phyloP scores from a whole-genome alignment of 1,284 basidiomycete genomes.

The Phlebopus sp. region DNA sequence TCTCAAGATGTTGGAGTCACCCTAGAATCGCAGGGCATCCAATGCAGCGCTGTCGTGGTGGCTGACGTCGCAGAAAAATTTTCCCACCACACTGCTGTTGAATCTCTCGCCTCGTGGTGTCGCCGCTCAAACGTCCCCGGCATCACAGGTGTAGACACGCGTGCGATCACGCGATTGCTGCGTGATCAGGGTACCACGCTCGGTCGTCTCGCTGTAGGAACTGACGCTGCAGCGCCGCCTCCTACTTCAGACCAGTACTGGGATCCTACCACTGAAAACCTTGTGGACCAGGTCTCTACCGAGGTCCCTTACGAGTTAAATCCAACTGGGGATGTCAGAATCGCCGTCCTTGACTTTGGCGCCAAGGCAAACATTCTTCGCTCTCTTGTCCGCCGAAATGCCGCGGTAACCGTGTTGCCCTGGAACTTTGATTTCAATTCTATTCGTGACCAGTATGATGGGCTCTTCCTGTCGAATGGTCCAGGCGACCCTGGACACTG shows the following conservation, averaged over 20 bases:
- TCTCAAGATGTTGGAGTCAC: slow-evolving; percentile 85
- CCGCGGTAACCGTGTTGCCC: slow-evolving; percentile 91
- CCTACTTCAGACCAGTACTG: slow-evolving; percentile 76
- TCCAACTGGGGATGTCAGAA: slow-evolving; percentile 82
- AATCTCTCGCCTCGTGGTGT: slow-evolving; percentile 94
- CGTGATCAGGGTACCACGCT: slow-evolving; percentile 98
- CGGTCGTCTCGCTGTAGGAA: slow-evolving; percentile 84
- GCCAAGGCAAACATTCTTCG: slow-evolving; percentile 97
- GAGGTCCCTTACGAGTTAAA: slow-evolving; percentile 86
- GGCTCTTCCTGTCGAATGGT: slow-evolving; percentile 95
- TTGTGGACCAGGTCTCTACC: slow-evolving; percentile 92
- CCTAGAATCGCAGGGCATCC: slow-evolving; percentile 87
- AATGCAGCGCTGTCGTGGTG: slow-evolving; percentile 92
- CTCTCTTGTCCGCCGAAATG: slow-evolving; percentile 86
- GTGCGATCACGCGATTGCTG: slow-evolving; percentile 90
- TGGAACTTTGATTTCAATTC: slow-evolving; percentile 97
- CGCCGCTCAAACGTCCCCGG: slow-evolving; percentile 87
- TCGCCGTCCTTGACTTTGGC: slow-evolving; percentile 97
- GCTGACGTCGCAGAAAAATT: slow-evolving; percentile 93
- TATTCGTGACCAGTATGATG: slow-evolving; percentile 88
- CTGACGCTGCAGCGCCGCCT: slow-evolving; percentile 61
- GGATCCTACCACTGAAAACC: slow-evolving; percentile 91
- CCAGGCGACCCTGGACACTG: slow-evolving; percentile 93
- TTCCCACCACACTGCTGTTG: slow-evolving; percentile 93
- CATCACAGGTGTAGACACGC: slow-evolving; percentile 96